Conservation (phyloP, 2,329 filamentous ascomycete genomes). For the Harringtonia aguacate region DNA sequence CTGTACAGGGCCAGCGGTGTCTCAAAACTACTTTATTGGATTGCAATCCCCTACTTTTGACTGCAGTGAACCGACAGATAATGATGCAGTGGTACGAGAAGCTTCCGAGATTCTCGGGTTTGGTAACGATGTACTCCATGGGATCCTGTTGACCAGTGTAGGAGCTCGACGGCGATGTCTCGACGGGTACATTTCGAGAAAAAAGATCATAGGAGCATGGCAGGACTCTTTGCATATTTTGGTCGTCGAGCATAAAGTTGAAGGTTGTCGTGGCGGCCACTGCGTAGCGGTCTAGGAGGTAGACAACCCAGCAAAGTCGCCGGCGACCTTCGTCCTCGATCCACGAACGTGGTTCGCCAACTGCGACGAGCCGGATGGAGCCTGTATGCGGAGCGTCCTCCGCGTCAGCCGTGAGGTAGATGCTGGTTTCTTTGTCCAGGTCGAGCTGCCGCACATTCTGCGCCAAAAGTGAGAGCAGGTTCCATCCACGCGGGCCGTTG, state of each 20-base stretch:
- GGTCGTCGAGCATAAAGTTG: slow-evolving; percentile 79
- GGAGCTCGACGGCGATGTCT: slow-evolving; percentile 67
- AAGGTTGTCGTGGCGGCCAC: slow-evolving; percentile 79
- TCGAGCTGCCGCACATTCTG: slow-evolving; percentile 81
- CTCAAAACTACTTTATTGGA: no score
- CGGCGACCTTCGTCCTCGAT: slow-evolving; percentile 82
- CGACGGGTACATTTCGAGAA: slow-evolving; percentile 70
- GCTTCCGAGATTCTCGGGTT: slow-evolving; percentile 71
- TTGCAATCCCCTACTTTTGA: no score
- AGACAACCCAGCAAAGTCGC: slow-evolving; percentile 88
- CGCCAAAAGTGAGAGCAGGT: slow-evolving; percentile 78
- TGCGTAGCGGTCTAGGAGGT: slow-evolving; percentile 79
- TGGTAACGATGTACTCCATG: slow-evolving; percentile 16
- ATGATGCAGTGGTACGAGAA: slow-evolving; percentile 90
- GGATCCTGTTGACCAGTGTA: no score
- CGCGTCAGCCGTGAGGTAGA: slow-evolving; percentile 47
- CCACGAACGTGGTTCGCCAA: slow-evolving; percentile 73
- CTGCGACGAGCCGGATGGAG: slow-evolving; percentile 70
- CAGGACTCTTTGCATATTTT: slow-evolving; percentile 74
- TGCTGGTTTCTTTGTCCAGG: slow-evolving; percentile 70
- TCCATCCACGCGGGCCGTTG: slow-evolving; percentile 87
- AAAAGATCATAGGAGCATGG: slow-evolving; percentile 84
- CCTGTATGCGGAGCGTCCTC: slow-evolving; percentile 70
- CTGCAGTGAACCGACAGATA: no score
- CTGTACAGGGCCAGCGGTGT: no score